These are phyloP conservation scores for Austroboletus niveus DNA, from an alignment of 1,284 basidiomycete species.

Conservation along the genomic window DNA sequence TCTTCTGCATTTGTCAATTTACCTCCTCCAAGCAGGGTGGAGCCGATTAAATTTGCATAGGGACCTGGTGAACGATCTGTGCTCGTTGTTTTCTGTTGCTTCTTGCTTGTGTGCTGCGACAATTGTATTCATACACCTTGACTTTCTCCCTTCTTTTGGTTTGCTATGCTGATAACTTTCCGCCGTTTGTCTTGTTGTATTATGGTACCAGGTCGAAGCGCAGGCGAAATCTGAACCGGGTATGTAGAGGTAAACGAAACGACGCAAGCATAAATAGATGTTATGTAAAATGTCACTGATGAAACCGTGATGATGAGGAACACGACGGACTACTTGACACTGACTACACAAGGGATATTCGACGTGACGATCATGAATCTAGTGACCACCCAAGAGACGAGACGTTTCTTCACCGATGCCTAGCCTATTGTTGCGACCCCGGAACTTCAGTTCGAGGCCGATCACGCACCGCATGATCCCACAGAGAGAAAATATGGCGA, in stretches of 20 bases:
- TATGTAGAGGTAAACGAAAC: neutral
- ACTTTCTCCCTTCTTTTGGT: neutral
- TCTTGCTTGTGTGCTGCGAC: slow-evolving; percentile 5
- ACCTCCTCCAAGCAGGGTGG: slow-evolving; percentile 26
- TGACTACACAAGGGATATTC: neutral
- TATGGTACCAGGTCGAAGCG: slow-evolving; percentile 7
- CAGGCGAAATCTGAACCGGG: slow-evolving; percentile 10
- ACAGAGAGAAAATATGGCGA: slow-evolving; percentile 82
- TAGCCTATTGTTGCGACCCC: slow-evolving; percentile 33
- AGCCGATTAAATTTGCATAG: slow-evolving; percentile 29
- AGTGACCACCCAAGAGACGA: slow-evolving; percentile 29
- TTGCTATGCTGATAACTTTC: slow-evolving; percentile 15
- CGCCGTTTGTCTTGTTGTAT: slow-evolving; percentile 17
- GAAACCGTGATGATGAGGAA: neutral
- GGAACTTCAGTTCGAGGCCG: slow-evolving; percentile 43
- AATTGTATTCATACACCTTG: slow-evolving; percentile 9
- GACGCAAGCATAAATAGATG: slow-evolving; percentile 8
- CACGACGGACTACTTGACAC: neutral
- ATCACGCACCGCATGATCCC: slow-evolving; percentile 80
- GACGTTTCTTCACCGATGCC: slow-evolving; percentile 35
- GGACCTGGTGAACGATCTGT: neutral
- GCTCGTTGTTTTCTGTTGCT: slow-evolving; percentile 1
- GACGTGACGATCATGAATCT: neutral
- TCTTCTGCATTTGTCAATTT: slow-evolving; percentile 18
- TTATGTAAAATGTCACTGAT: neutral